Evolutionary conservation across 805 yeast species (phyloP).

Genomic region (Torulaspora franciscae): DNA sequence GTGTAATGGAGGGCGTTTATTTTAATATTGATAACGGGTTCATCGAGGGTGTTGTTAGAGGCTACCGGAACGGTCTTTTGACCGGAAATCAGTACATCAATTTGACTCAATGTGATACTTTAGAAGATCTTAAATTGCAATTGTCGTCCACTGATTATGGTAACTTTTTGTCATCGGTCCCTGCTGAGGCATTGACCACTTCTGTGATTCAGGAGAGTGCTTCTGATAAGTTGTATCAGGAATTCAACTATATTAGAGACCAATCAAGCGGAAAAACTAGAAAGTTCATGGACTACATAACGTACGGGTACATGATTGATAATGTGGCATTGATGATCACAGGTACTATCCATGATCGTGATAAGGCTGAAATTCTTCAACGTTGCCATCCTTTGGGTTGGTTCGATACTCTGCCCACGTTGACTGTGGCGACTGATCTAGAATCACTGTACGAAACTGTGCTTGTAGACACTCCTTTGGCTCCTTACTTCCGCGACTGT

Average conservation of each 20-base stretch:
- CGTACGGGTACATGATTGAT: conserved; percentile 97
- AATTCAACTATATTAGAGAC: conserved; percentile 77
- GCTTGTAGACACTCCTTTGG: conserved; percentile 92
- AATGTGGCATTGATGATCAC: conserved; percentile 94
- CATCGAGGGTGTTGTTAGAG: conserved; percentile 92
- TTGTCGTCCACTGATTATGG: conserved; percentile 95
- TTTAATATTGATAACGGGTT: conserved; percentile 89
- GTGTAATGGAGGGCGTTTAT: conserved; percentile 81
- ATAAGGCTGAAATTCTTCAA: conserved; percentile 76
- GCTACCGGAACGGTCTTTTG: conserved; percentile 80
- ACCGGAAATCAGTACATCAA: conserved; percentile 79
- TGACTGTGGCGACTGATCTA: conserved; percentile 90
- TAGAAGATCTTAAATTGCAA: conserved; percentile 92
- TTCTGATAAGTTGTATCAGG: conserved; percentile 66
- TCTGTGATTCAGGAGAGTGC: conserved; percentile 79
- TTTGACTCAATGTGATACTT: conserved; percentile 89
- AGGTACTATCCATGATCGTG: conserved; percentile 94
- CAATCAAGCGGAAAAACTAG: conserved; percentile 79
- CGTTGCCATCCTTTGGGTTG: conserved; percentile 97
- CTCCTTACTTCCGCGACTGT: conserved; percentile 91
- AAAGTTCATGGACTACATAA: conserved; percentile 83
- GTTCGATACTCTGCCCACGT: conserved; percentile 96
- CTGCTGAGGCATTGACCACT: conserved; percentile 73
- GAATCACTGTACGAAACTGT: conserved; percentile 92
- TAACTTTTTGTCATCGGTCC: conserved; percentile 74